Base-by-base conservation (phyloP, 2,329 filamentous ascomycete genomes). In the Bipolaris oryzae region DNA sequence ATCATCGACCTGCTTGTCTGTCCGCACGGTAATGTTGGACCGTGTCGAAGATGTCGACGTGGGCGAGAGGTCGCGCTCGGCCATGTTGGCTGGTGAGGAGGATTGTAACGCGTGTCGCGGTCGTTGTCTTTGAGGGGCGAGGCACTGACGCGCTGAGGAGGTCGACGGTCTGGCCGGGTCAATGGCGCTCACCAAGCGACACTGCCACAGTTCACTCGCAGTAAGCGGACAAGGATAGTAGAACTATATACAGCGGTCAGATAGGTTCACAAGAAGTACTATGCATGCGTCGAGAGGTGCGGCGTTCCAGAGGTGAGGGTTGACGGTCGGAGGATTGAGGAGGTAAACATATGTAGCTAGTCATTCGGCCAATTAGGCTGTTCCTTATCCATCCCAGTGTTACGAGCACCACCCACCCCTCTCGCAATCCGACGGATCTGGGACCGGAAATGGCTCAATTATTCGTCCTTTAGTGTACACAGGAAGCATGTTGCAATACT, bases 11-110 rank as follows among this genome's bases (percentile, higher is more conserved):
- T 71, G 54, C 63, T 72, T 60, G 55, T 63, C 66, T 53, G 63
- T 68, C 37, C 64, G 69, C 41, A 77, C 76, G 34, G 75, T 73
- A 61, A 79, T 78, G 64, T 74, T 76, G 44, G 78, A 80, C 38
- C 74, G 67, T 7, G 76, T 74, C 2, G 77, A 81, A 23, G 77
- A 77, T 18, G 75, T 76, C 39, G 77, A 76, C 38, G 62, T 67
- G 39, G 78, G 79, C 20, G 73, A 76, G n/a, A 62, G 48, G 53
- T 67, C 61, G 56, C 72, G 71, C 44, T 60, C 66, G 41, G 70
- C 70, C 66, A 75, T 75, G 69, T 70, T 67, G 56, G 54, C 54
- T 50, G 54, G n/a, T 33, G 53, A 37, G 55, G 39, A 46, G 41
- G 38, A 47, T 21, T 46, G 58, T 41, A 62, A 58, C 63, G 62